Evolutionary conservation across 257 asterid species (phyloP).

Genomic region (Solanum stenotomum): DNA sequence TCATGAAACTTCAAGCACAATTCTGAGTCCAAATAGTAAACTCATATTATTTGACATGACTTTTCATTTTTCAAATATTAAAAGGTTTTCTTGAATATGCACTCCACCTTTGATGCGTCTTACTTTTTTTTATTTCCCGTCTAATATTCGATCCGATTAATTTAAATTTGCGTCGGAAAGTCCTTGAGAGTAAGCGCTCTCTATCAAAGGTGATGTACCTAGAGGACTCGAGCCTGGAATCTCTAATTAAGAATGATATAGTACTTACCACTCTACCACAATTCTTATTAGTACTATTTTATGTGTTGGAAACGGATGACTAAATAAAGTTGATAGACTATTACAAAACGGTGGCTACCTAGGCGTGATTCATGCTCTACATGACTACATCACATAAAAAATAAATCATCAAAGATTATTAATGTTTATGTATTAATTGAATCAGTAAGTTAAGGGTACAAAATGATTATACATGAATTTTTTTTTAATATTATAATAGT

Average conservation of each 20-base stretch:
- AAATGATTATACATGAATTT: neutral
- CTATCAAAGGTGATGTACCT: no score
- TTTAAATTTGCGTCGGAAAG: accelerated
- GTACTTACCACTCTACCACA: accelerated
- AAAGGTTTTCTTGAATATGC: neutral
- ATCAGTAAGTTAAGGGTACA: neutral
- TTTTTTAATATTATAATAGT: neutral
- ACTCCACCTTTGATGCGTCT: neutral
- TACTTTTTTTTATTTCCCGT: no score
- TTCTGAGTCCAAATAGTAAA: neutral
- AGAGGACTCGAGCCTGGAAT: accelerated
- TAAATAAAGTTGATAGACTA: neutral
- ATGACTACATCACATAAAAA: neutral
- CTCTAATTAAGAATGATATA: no score
- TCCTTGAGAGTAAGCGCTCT: no score
- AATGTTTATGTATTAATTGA: neutral
- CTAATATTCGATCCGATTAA: accelerated
- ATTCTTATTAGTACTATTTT: no score
- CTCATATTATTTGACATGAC: neutral
- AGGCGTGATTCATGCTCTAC: neutral
- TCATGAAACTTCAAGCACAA: neutral
- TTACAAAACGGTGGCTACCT: neutral
- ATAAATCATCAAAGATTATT: neutral
- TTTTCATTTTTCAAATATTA: neutral
- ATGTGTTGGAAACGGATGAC: neutral